Evolutionary conservation across 106 monocot species (phyloP).

Genomic region (Xerophyta viscosa): DNA sequence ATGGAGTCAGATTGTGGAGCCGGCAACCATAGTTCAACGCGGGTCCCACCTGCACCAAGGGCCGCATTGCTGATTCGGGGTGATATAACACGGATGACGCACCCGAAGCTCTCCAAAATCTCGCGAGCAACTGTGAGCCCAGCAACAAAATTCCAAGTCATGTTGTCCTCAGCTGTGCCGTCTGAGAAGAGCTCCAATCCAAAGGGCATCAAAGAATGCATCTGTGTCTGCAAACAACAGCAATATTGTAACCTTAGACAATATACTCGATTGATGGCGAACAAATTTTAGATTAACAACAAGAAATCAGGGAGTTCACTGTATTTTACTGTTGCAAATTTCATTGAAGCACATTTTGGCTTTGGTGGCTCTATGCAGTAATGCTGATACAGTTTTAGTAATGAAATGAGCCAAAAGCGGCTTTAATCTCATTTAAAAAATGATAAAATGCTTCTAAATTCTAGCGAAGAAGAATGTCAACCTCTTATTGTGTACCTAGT

Average conservation of each 20-base stretch:
- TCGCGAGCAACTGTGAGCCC: conserved; percentile 79
- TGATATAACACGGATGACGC: conserved; percentile 69
- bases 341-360: too few relatives aligned
- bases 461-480: too few relatives aligned
- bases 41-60: conserved; percentile 65
- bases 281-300: neutral
- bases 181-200: conserved; percentile 56
- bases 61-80: conserved; percentile 47
- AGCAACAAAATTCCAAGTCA: conserved; percentile 94
- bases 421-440: too few relatives aligned
- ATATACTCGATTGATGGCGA: neutral
- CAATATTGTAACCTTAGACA: too few relatives aligned
- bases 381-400: too few relatives aligned
- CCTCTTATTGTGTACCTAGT: too few relatives aligned
- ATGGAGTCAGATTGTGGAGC: conserved; percentile 11
- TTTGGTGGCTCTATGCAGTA: too few relatives aligned
- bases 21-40: conserved; percentile 83
- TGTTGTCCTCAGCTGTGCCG: conserved; percentile 60
- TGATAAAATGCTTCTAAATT: too few relatives aligned
- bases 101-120: conserved; percentile 86
- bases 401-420: too few relatives aligned
- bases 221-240: conserved; percentile 61
- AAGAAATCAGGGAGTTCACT: neutral
- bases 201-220: conserved; percentile 66
- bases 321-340: too few relatives aligned